phyloP scores from a whole-genome alignment of 495 filamentous ascomycete species.

The Bryoglossum gracile region DNA sequence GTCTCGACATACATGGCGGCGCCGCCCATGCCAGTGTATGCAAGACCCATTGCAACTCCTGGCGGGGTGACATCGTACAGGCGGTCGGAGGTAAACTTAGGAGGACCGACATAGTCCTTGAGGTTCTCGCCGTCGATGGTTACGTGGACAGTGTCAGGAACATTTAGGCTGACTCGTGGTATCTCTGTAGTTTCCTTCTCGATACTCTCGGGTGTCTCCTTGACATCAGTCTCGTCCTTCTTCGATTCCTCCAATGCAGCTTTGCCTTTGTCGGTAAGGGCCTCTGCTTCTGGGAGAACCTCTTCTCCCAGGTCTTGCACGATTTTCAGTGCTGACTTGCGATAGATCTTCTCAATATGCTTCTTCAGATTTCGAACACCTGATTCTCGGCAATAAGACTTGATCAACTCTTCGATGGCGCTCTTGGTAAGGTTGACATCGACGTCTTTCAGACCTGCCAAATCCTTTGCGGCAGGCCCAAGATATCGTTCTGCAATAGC shows the following conservation, averaged over 20 bases:
- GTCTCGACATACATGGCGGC: constrained; percentile 96
- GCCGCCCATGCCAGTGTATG: constrained; percentile 97
- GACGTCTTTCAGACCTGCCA: constrained; percentile 84
- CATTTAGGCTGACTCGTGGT: constrained; percentile 72
- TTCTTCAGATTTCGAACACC: constrained; percentile 98
- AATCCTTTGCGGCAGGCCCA: constrained; percentile 81
- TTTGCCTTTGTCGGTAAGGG: constrained; percentile 84
- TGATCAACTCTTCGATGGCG: constrained; percentile 94
- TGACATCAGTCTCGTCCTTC: constrained; percentile 52
- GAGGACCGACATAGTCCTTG: constrained; percentile 96
- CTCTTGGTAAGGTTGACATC: constrained; percentile 76
- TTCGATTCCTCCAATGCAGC: constrained; percentile 64
- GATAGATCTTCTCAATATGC: constrained; percentile 98
- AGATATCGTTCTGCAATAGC: constrained; percentile 93
- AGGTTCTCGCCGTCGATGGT: constrained; percentile 82
- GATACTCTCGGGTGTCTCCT: constrained; percentile 49
- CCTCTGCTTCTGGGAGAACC: constrained; percentile 70
- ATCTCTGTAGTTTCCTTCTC: constrained; percentile 65
- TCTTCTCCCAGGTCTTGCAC: constrained; percentile 92
- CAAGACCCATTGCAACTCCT: constrained; percentile 98
- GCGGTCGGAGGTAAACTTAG: constrained; percentile 90
- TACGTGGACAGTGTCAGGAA: constrained; percentile 84
- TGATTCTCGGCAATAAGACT: constrained; percentile 94
- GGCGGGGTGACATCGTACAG: constrained; percentile 91
- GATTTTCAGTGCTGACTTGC: constrained; percentile 95